Percentiles rank a stretch among this genome's conserved stretches.
These are phyloP conservation scores for Fusarium albosuccineum DNA, from an alignment of 2,329 filamentous ascomycete genomes.

Conservation along the genomic window DNA sequence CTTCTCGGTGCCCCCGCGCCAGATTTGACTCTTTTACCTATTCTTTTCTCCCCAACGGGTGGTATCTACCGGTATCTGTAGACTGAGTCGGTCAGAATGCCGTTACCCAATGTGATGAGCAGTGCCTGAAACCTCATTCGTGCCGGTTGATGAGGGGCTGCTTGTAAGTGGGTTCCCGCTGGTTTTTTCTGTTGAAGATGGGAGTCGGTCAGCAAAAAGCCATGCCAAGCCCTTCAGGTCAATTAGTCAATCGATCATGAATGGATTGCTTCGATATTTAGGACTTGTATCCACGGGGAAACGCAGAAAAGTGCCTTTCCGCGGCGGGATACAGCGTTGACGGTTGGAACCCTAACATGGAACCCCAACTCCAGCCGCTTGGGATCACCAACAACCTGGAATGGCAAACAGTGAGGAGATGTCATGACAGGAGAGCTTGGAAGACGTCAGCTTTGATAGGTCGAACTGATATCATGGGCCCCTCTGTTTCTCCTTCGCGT, in stretches of 20 bases:
- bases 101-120: slow-evolving; percentile 42
- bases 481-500: slow-evolving; percentile 30
- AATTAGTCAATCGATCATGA: slow-evolving; percentile 33
- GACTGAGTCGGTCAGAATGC: slow-evolving; percentile 31
- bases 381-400: not conserved
- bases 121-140: slow-evolving; percentile 34
- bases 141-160: slow-evolving; percentile 33
- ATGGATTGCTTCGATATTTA: slow-evolving; percentile 1
- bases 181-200: slow-evolving; percentile 35
- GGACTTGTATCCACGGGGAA: slow-evolving; percentile 26
- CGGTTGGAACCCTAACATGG: slow-evolving; percentile 19
- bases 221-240: slow-evolving; percentile 14
- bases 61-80: slow-evolving; percentile 39
- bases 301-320: slow-evolving; percentile 1
- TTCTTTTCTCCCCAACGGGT: slow-evolving; percentile 34
- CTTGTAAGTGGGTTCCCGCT: slow-evolving; percentile 27
- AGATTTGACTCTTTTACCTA: slow-evolving; percentile 21
- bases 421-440: slow-evolving; percentile 7
- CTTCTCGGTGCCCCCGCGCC: slow-evolving; percentile 35
- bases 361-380: too few species aligned
- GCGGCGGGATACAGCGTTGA: slow-evolving; percentile 5
- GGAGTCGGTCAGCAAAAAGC: slow-evolving; percentile 34
- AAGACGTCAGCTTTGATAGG: slow-evolving; percentile 15
- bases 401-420: not conserved
- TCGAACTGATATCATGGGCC: slow-evolving; percentile 22